Conservation (phyloP, 1,139 yeast species). For the Protomyces lactucae-debilis region DNA sequence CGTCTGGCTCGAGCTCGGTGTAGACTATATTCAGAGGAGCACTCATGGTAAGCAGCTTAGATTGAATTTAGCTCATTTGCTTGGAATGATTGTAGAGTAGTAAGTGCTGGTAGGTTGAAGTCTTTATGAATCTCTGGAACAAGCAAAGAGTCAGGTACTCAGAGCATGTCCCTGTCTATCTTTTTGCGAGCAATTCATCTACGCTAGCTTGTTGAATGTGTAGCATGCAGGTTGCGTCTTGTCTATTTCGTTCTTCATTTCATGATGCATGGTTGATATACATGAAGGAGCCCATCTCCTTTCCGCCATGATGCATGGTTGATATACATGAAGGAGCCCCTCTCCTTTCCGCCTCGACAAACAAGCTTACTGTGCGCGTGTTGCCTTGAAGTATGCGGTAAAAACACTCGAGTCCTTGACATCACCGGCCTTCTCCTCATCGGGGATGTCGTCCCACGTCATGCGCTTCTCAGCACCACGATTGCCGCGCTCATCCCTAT, state of each 20-base stretch:
- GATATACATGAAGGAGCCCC: not conserved
- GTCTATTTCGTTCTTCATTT: not conserved
- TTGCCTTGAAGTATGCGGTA: conserved; percentile 31
- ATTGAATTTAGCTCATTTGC: no score
- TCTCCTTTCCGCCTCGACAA: not conserved
- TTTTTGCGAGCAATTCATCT: not conserved
- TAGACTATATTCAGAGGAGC: no score
- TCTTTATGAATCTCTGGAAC: not conserved
- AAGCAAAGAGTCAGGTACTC: not conserved
- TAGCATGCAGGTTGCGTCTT: not conserved
- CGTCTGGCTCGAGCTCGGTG: not conserved
- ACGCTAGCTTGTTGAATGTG: no score
- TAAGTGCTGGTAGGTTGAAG: not conserved
- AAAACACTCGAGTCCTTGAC: conserved; percentile 26
- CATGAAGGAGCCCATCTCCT: not conserved
- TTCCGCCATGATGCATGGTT: not conserved
- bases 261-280: not conserved
- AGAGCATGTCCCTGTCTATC: not conserved
- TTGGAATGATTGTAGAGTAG: not conserved
- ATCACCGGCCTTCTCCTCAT: conserved; percentile 32
- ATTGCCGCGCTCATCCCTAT: conserved; percentile 49
- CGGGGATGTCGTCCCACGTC: conserved; percentile 36
- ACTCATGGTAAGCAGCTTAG: no score
- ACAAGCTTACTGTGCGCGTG: conserved; percentile 10
- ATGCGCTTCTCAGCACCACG: conserved; percentile 35